Evolutionary conservation across 2,329 filamentous ascomycete species (phyloP).

Genomic region (Paraphoma chrysanthemicola): DNA sequence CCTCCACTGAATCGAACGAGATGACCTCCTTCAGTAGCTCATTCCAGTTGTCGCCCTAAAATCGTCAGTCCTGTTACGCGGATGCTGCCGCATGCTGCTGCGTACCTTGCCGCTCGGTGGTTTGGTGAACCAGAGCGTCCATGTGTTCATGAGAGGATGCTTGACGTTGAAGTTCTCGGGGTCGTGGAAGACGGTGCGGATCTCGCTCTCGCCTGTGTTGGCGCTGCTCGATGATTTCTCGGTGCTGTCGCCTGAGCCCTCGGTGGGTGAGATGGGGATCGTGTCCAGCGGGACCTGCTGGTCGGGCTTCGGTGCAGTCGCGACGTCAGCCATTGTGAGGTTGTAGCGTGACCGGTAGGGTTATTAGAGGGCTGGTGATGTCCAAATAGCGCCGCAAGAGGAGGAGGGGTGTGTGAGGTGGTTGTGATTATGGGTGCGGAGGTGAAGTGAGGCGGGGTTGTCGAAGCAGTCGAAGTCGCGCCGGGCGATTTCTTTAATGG

Average conservation of each 20-base stretch:
- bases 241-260: conserved; percentile 50
- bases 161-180: conserved; percentile 99
- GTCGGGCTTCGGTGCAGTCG: conserved; percentile 47
- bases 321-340: conserved; percentile 46
- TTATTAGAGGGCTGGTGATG: background rate
- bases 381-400: conserved; percentile 7
- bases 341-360: background rate
- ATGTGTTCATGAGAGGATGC: conserved; percentile 95
- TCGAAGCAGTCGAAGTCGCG: conserved; percentile 38
- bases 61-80: conserved; percentile 16
- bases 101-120: conserved; percentile 91
- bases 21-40: conserved; percentile 98
- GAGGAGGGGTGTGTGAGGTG: conserved; percentile 12
- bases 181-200: conserved; percentile 96
- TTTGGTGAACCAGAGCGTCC: conserved; percentile 99
- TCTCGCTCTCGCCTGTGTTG: conserved; percentile 59
- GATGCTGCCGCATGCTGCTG: background rate
- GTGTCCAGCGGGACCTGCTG: conserved; percentile 62
- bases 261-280: conserved; percentile 62
- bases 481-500: conserved; percentile 37
- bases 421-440: conserved; percentile 23
- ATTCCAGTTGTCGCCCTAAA: conserved; percentile 95
- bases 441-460: conserved; percentile 8
- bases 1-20: conserved; percentile 97
- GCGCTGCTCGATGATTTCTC: conserved; percentile 52